phyloP scores from a whole-genome alignment of 2,329 filamentous ascomycete species.

The Ophiostoma sp. region DNA sequence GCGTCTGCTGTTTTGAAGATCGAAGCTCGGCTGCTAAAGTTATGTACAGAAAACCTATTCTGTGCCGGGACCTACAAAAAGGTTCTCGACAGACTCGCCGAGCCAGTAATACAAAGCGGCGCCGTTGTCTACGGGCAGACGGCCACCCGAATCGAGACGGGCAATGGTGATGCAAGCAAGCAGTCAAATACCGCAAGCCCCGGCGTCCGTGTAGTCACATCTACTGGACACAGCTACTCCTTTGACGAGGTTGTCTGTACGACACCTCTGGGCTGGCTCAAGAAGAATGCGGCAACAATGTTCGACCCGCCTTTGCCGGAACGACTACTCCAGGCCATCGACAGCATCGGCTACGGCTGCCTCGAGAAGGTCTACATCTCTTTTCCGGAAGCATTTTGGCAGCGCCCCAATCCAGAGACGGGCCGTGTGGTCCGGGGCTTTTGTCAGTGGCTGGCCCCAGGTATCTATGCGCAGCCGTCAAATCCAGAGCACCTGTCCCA shows the following conservation, averaged over 20 bases:
- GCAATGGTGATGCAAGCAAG: conserved; percentile 27
- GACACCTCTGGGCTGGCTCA: conserved; percentile 63
- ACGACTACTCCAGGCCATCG: conserved; percentile 55
- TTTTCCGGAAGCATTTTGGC: conserved; percentile 74
- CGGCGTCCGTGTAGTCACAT: conserved; percentile 43
- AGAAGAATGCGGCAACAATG: conserved; percentile 49
- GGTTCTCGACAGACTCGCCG: conserved; percentile 54
- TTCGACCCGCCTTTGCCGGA: conserved; percentile 58
- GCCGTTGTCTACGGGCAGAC: conserved; percentile 48
- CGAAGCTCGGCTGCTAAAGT: conserved; percentile 18
- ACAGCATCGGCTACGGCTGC: conserved; percentile 62
- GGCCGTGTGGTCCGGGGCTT: conserved; percentile 56
- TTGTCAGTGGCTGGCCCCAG: conserved; percentile 68
- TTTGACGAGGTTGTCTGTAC: conserved; percentile 69
- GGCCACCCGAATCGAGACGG: conserved; percentile 40
- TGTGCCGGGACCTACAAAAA: conserved; percentile 55
- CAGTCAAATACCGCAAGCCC: conserved; percentile 27
- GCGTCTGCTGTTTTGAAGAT: neutral
- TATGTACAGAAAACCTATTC: conserved; percentile 51
- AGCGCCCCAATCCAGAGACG: conserved; percentile 36
- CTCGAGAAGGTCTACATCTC: conserved; percentile 62
- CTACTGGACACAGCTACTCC: conserved; percentile 41
- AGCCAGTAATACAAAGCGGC: conserved; percentile 51
- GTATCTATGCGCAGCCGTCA: conserved; percentile 54
- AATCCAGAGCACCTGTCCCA: conserved; percentile 66